Evolutionary conservation across 2,329 filamentous ascomycete species (phyloP), one percentile per base, ranked within the genome.

Genomic region (Claviceps humidiphila): DNA sequence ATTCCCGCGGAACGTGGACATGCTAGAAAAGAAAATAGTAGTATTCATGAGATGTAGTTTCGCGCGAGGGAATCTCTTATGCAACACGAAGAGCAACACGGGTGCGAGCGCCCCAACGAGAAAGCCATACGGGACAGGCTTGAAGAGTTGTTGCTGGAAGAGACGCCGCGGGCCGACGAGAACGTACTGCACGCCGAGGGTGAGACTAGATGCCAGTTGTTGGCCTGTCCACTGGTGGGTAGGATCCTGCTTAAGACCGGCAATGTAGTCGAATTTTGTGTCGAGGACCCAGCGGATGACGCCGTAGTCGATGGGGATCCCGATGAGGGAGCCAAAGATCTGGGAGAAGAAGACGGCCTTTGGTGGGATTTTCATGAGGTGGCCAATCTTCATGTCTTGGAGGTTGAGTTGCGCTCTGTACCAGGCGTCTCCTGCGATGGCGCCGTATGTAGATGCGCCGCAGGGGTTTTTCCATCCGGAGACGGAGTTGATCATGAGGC

Each of bases 351-450:
- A 82, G 5, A 81, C 73, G 0, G 74, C 68, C 13, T 75, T 73
- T 1, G 79, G 79, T 0, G 78, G 76, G 0, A 82, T 70, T 51
- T 82, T 77, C 73, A 80, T 79, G 57, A 82, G 82, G 57, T 82
- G 78, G 0, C 78, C 79, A n/a, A 82, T 80, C 59, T 82, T 80
- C 60, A 78, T 76, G 58, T 83, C 80, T 58, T 82, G 78, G 0
- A 82, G 66, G 68, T 80, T 78, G 22, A 73, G 70, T 56, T 78
- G 75, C 0, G 76, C 75, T 16, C 76, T 65, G 53, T 80, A 81
- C 79, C 79, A 82, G 2, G 78, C 77, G 51, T 81, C 77, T 13
- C 79, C 79, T 1, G 78, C 77, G 16, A 82, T 80, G 9, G 74
- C 66, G 7, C 78, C 75, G 57, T 82, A 82, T 0, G 75, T 69